Base-by-base conservation (phyloP, 768 basidiomycete genomes). In the Clavulina sp. region DNA sequence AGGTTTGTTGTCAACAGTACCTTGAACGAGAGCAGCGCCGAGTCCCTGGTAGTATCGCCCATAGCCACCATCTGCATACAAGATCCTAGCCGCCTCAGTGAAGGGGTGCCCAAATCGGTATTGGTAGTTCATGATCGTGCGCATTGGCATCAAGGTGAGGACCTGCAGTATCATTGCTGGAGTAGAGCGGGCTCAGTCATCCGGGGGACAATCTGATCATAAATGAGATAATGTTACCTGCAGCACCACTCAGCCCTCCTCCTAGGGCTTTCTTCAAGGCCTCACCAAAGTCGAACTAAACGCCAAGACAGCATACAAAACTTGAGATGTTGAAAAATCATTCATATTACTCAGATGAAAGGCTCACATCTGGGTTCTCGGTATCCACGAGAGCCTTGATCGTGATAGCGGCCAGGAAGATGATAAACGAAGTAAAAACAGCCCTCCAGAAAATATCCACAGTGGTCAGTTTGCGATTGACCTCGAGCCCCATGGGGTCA, bases 91-190 rank as follows among this genome's bases (percentile, higher is more conserved):
- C 36, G 55, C 47, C 7, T 26, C 30, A 4, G 23, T 24, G 2
- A 29, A 5, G 3, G 52, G 19, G 4, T 44, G 31, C 7, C 51
- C 50, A 41, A 49, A 52, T 6, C 81, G 77, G 63, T 91, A 89
- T 24, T 91, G 88, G 62, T 85, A 95, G 70, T 96, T 97, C 93
- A 97, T 96, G 51, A 91, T 73, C 2, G 92, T 95, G n/a, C 88
- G 76, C n/a, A 93, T 65, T 4, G 88, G 89, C 82, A 95, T 95
- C 53, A 93, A 73, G 1, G 80, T 77, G 48, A 95, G 63, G 18
- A 97, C 93, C 62, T 96, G 93, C 4, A 96, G 69, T 3, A 96
- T 75, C 93, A 96, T 97, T 0, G 92, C 92, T 75, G 60, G 50
- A 2, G 56, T 55, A 6, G 38, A 60, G 43, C 60, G 51, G 52